These are phyloP conservation scores for Xylaria polymorpha DNA, from an alignment of 2,329 filamentous ascomycete genomes.

Conservation along the genomic window DNA sequence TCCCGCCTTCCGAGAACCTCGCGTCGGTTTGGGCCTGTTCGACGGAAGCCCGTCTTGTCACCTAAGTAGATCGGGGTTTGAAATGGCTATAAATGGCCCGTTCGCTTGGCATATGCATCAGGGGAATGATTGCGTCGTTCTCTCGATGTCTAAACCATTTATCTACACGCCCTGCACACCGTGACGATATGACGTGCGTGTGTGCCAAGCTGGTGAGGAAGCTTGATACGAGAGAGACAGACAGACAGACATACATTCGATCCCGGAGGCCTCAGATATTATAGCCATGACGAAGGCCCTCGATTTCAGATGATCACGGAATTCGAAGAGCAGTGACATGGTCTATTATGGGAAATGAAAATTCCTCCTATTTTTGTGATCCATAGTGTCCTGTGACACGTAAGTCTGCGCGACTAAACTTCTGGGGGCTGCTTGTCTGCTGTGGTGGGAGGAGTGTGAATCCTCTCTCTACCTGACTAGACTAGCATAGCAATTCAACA, in stretches of 20 bases:
- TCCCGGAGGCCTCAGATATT: conserved; percentile 15
- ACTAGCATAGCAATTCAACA: background rate
- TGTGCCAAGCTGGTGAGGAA: conserved; percentile 20
- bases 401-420: no score
- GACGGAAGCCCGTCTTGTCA: background rate
- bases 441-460: background rate
- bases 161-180: background rate
- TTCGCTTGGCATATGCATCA: conserved; percentile 22
- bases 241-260: conserved; percentile 2
- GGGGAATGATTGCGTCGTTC: background rate
- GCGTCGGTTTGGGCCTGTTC: background rate
- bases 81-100: conserved; percentile 5
- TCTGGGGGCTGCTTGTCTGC: background rate
- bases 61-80: background rate
- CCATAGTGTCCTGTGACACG: no score
- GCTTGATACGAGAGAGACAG: background rate
- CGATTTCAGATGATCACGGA: background rate
- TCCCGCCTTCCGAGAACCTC: background rate
- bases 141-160: background rate
- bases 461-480: background rate
- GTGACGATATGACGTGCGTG: conserved; percentile 13
- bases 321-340: background rate
- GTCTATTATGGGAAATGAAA: background rate
- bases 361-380: no score
- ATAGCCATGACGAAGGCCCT: background rate